phyloP scores from a whole-genome alignment of 139 green algal species.

The Limnomonas spitsbergensis region DNA sequence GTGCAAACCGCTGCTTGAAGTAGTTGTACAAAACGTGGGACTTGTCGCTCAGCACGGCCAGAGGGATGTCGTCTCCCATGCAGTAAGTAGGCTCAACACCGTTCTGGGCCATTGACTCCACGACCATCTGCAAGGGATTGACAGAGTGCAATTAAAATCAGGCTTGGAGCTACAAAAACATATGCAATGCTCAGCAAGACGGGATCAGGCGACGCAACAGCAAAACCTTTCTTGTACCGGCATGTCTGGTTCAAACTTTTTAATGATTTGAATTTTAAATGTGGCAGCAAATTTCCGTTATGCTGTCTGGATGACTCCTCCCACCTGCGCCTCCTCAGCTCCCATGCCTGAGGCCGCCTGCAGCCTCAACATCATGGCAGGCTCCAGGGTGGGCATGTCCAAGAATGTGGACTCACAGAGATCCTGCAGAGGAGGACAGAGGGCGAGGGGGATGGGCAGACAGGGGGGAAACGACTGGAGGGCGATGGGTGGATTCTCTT shows the following conservation, averaged over 20 bases:
- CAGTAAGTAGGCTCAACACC: conserved; percentile 97
- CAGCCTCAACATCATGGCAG: conserved; percentile 55
- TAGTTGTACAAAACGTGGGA: conserved; percentile 95
- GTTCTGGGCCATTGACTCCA: conserved; percentile 90
- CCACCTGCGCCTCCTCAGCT: conserved; percentile 78
- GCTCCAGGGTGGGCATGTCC: conserved; percentile 49
- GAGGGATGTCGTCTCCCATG: conserved; percentile 98
- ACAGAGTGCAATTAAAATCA: no score
- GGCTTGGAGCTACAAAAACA: no score
- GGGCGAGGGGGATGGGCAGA: no score
- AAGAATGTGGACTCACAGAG: conserved; percentile 40
- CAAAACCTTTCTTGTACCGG: no score
- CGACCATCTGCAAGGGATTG: conserved; percentile 72
- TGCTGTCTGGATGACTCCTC: no score
- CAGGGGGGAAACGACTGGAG: no score
- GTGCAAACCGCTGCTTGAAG: conserved; percentile 99
- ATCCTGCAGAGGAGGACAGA: conserved; percentile 13
- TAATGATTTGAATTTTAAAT: no score
- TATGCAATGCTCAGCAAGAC: no score
- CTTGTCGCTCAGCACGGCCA: conserved; percentile 87
- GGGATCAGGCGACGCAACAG: no score
- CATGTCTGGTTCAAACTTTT: no score
- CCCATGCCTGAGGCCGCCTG: conserved; percentile 48
- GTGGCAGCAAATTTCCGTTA: no score
- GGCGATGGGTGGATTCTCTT: no score